Percentiles rank a stretch among this genome's conserved stretches.
phyloP scores from a whole-genome alignment of 1,139 yeast genomes.

The Yamadazyma kanchanaburiensis region DNA sequence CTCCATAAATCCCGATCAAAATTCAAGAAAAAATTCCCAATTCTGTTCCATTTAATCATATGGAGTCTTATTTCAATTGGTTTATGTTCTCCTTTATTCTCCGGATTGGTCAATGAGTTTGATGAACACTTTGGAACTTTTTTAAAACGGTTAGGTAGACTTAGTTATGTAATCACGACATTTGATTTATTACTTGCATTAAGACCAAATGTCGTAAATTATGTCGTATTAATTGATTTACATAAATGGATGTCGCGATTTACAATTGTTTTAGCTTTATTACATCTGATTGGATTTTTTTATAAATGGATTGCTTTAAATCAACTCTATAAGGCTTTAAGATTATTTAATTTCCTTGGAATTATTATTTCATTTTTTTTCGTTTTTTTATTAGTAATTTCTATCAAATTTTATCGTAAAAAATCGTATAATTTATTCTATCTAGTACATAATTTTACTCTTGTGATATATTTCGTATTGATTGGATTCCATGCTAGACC shows the following conservation, averaged over 20 bases:
- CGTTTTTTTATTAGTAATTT: constrained; percentile 46
- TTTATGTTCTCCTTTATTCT: constrained; percentile 19
- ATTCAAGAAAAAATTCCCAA: constrained; percentile 1
- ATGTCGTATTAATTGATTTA: constrained; percentile 52
- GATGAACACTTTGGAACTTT: constrained; percentile 19
- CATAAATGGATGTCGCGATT: constrained; percentile 84
- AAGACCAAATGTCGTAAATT: constrained; percentile 49
- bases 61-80: constrained; percentile 31
- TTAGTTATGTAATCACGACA: constrained; percentile 66
- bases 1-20: constrained; percentile 1
- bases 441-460: constrained; percentile 30
- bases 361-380: constrained; percentile 46
- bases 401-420: constrained; percentile 37
- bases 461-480: constrained; percentile 26
- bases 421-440: constrained; percentile 31
- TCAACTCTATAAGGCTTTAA: constrained; percentile 36
- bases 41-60: constrained; percentile 12
- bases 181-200: constrained; percentile 58
- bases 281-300: constrained; percentile 60
- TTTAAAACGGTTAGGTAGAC: constrained; percentile 50
- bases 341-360: constrained; percentile 59
- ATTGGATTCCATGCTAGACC: constrained; percentile 44
- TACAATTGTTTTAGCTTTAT: constrained; percentile 45
- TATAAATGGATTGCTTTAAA: constrained; percentile 42
- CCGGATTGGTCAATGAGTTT: constrained; percentile 9